These are phyloP conservation scores for Bidens hawaiensis DNA, from an alignment of 140 eudicot species.

Conservation along the genomic window DNA sequence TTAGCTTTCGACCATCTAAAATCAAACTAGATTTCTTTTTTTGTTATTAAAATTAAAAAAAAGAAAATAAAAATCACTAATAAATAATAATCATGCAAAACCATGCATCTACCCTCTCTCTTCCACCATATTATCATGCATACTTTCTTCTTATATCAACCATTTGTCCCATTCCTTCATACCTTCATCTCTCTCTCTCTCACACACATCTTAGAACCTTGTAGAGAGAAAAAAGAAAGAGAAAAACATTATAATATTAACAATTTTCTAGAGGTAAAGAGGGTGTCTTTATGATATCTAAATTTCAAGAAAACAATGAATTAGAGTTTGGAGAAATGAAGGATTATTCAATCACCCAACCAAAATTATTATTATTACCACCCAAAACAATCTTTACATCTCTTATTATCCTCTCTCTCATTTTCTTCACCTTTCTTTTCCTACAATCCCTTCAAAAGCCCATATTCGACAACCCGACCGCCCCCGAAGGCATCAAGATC, in stretches of 20 bases:
- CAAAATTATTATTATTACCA: conserved; percentile 20
- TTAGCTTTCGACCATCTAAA: not conserved
- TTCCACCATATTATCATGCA: conserved; percentile 28
- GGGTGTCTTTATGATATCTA: not conserved
- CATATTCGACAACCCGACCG: conserved; percentile 6
- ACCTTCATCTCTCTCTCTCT: no score
- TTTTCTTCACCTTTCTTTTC: conserved; percentile 36
- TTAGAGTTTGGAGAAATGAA: conserved; percentile 19
- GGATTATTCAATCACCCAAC: conserved; percentile 20
- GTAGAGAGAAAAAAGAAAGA: conserved; percentile 7
- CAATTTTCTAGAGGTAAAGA: not conserved
- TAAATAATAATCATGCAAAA: conserved; percentile 16
- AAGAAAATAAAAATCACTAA: no score
- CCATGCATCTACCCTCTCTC: conserved; percentile 9
- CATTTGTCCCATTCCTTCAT: conserved; percentile 23
- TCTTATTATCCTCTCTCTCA: conserved; percentile 34
- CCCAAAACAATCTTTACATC: conserved; percentile 27
- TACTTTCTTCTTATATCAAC: conserved; percentile 32
- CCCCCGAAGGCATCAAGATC: conserved; percentile 54
- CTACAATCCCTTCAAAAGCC: conserved; percentile 22
- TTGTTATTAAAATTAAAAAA: not conserved
- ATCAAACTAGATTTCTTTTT: not conserved
- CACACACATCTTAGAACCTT: conserved; percentile 12
- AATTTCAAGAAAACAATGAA: conserved; percentile 6
- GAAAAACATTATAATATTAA: not conserved